A percentile compares a stretch with the other conserved stretches of the same genome.
These are phyloP conservation scores for Cryptomeria japonica DNA, from an alignment of 75 land plant genomes.

Conservation along the genomic window DNA sequence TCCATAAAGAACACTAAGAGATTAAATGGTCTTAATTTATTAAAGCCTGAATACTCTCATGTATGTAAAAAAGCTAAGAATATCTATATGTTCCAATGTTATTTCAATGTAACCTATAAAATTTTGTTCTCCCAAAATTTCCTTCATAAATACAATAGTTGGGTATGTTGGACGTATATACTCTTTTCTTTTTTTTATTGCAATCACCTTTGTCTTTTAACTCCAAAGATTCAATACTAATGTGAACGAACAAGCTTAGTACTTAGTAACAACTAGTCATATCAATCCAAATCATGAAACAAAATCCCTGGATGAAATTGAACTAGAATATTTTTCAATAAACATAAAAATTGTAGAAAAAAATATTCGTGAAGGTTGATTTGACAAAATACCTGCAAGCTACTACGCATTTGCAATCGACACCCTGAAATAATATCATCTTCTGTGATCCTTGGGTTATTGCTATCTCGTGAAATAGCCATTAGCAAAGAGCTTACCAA, in stretches of 20 bases:
- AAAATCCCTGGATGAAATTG: background rate
- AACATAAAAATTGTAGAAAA: background rate
- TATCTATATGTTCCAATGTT: too few species aligned
- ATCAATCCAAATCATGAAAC: background rate
- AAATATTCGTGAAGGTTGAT: background rate
- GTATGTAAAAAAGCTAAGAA: too few species aligned
- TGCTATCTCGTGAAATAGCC: constrained; percentile 32
- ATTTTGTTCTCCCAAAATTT: too few species aligned
- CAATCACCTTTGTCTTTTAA: too few species aligned
- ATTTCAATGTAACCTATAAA: too few species aligned
- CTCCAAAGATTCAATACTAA: background rate
- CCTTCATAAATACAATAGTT: too few species aligned
- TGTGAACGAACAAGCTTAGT: background rate
- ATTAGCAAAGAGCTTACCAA: constrained; percentile 30
- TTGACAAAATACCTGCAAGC: constrained; percentile 24
- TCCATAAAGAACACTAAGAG: too few species aligned
- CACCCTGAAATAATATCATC: constrained; percentile 34
- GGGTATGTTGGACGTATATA: too few species aligned
- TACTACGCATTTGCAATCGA: constrained; percentile 38
- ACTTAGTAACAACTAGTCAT: background rate
- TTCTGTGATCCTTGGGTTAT: constrained; percentile 24
- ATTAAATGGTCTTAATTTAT: too few species aligned
- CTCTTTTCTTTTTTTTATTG: too few species aligned
- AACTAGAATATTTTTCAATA: background rate
- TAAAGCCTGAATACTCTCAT: too few species aligned